phyloP scores from a whole-genome alignment of 1,284 basidiomycete species.

The Ceratobasidium sp. region DNA sequence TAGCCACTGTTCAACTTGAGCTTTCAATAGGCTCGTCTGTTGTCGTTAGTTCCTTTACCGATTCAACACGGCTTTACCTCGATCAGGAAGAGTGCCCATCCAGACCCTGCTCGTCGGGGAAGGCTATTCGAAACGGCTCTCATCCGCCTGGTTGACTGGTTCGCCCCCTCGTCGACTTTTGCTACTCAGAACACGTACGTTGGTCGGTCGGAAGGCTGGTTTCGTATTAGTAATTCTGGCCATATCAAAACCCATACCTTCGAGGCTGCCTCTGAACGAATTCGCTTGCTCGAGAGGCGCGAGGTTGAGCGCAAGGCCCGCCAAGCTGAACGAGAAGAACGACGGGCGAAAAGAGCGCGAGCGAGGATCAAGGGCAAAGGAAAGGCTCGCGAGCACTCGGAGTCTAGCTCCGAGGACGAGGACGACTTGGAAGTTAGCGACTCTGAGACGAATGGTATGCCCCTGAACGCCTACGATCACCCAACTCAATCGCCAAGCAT shows the following conservation, averaged over 20 bases:
- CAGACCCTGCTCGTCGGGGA: conserved; percentile 79
- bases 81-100: conserved; percentile 83
- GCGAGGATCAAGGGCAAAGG: conserved; percentile 46
- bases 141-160: conserved; percentile 79
- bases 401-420: conserved; percentile 48
- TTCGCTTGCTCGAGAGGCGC: conserved; percentile 31
- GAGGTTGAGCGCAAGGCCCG: conserved; percentile 37
- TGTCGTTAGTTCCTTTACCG: conserved; percentile 81
- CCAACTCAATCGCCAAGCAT: conserved; percentile 90
- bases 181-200: conserved; percentile 29
- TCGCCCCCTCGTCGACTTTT: conserved; percentile 23
- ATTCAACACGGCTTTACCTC: conserved; percentile 78
- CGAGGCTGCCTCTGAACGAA: conserved; percentile 33
- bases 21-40: conserved; percentile 72
- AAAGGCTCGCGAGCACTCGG: conserved; percentile 43
- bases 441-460: conserved; percentile 62
- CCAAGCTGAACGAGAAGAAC: conserved; percentile 41
- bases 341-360: conserved; percentile 41
- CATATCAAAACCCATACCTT: conserved; percentile 39
- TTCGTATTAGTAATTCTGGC: conserved; percentile 53
- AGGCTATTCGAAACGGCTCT: conserved; percentile 85
- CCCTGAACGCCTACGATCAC: conserved; percentile 61
- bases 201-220: conserved; percentile 69
- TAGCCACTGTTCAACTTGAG: conserved; percentile 27
- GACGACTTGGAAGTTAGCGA: conserved; percentile 61